These are phyloP conservation scores for Selaginella tamariscina DNA, from an alignment of 75 land plant species.

Conservation along the genomic window DNA sequence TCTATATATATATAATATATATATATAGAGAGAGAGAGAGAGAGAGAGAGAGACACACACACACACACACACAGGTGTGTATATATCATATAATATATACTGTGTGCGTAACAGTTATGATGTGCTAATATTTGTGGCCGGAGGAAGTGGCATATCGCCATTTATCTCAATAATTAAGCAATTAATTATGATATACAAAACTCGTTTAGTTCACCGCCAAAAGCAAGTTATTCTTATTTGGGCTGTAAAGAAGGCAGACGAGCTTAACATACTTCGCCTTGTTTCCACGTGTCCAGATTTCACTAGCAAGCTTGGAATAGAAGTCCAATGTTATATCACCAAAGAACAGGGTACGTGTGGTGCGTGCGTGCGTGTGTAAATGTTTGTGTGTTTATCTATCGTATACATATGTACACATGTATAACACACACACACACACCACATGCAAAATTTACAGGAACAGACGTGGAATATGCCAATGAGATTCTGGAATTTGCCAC, in stretches of 20 bases:
- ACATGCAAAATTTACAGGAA: too few relatives aligned
- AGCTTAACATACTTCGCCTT: background rate
- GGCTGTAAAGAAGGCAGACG: constrained; percentile 7
- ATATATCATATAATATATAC: background rate
- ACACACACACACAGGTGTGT: too few relatives aligned
- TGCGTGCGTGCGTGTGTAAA: background rate
- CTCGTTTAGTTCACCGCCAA: background rate
- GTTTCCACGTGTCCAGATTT: background rate
- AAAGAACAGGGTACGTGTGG: background rate
- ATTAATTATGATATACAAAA: background rate
- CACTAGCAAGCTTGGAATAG: background rate
- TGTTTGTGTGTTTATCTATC: background rate
- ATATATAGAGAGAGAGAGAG: too few relatives aligned
- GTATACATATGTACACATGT: background rate
- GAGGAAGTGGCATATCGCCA: constrained; percentile 9
- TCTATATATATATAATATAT: too few relatives aligned
- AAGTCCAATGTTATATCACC: background rate
- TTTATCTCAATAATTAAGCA: constrained; percentile 4
- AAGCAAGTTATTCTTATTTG: background rate
- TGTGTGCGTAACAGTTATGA: constrained; percentile 8
- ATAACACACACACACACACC: background rate
- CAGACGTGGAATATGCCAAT: too few relatives aligned
- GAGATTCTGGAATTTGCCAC: background rate
- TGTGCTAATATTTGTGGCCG: constrained; percentile 9
- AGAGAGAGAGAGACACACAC: too few relatives aligned